Base-by-base conservation (phyloP, 306 rosid genomes). In the Castanea sativa region DNA sequence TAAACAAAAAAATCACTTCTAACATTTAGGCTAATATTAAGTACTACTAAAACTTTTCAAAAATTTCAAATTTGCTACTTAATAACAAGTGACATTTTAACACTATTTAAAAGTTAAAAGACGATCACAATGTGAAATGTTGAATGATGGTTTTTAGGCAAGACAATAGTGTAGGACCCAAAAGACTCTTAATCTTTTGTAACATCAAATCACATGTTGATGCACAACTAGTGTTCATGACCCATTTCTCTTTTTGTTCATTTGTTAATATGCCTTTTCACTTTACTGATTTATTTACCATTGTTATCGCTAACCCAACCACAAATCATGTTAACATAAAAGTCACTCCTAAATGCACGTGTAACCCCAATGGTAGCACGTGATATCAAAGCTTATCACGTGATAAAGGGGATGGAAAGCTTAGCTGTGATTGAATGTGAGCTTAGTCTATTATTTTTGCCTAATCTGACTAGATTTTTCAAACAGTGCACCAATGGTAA, bases 331-430 rank as follows among this genome's bases (percentile, higher is more conserved):
- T 45, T 45, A 25, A 6, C 12, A 55, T 13, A 15, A 10, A n/a
- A 70, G 70, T 63, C 41, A 8, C 12, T 15, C 53, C 8, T 57
- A 7, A 41, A 20, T 64, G 72, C 84, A 84, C 82, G 76, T 57
- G 79, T 30, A 71, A 32, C 11, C 63, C 20, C 8, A 70, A 52
- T 67, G 78, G 2, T 32, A 58, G 75, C 51, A 6, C 71, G 43
- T 65, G 12, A 64, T 16, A 25, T 67, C 12, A 67, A 32, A 35
- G 23, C 71, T 11, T 67, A 33, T 33, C 83, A 69, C 83, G 70
- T 78, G 83, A 38, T 69, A 69, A 69, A 64, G 12, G 55, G 29
- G 0, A 69, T 0, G 4, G 11, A 16, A 18, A 33, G 30, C 73
- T 4, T n/a, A 38, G 53, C 55, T 69, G 70, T 64, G 45, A 15